phyloP scores from a whole-genome alignment of 345 rosid species.

The Theobroma cacao region DNA sequence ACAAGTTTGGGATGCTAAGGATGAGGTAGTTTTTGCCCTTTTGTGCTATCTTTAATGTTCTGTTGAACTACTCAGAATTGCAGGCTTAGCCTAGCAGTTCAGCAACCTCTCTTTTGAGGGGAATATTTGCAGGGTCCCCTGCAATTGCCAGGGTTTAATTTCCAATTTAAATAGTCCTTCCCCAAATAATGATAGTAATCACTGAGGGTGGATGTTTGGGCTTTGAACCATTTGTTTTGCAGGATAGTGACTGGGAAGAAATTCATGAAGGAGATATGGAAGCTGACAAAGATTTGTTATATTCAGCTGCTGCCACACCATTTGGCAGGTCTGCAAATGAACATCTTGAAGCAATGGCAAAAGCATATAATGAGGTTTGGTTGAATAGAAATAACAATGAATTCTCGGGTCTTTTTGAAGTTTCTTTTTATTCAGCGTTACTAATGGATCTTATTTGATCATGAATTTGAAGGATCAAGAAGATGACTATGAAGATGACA shows the following conservation, averaged over 20 bases:
- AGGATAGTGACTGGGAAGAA: slow-evolving; percentile 95
- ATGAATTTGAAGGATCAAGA: slow-evolving; percentile 48
- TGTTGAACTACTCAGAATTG: neutral
- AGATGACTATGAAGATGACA: slow-evolving; percentile 56
- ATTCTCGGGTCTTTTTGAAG: neutral
- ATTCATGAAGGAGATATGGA: slow-evolving; percentile 51
- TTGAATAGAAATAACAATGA: neutral
- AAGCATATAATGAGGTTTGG: slow-evolving; percentile 56
- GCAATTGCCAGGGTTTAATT: neutral
- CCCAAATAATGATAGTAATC: neutral
- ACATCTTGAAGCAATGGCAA: slow-evolving; percentile 82
- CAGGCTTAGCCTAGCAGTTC: neutral
- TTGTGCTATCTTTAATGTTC: neutral
- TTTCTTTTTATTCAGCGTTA: neutral
- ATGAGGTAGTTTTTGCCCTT: slow-evolving; percentile 48
- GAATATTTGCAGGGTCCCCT: neutral
- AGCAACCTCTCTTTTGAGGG: neutral
- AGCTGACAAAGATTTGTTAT: slow-evolving; percentile 43
- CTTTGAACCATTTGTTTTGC: slow-evolving; percentile 13
- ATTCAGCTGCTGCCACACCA: slow-evolving; percentile 43
- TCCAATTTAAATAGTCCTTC: neutral
- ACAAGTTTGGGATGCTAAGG: slow-evolving; percentile 55
- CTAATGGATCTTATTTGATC: slow-evolving; percentile 8
- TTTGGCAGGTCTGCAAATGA: slow-evolving; percentile 58
- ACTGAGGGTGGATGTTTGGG: neutral